Conservation (phyloP, 2,329 filamentous ascomycete genomes). For the Chaetomium sp. region DNA sequence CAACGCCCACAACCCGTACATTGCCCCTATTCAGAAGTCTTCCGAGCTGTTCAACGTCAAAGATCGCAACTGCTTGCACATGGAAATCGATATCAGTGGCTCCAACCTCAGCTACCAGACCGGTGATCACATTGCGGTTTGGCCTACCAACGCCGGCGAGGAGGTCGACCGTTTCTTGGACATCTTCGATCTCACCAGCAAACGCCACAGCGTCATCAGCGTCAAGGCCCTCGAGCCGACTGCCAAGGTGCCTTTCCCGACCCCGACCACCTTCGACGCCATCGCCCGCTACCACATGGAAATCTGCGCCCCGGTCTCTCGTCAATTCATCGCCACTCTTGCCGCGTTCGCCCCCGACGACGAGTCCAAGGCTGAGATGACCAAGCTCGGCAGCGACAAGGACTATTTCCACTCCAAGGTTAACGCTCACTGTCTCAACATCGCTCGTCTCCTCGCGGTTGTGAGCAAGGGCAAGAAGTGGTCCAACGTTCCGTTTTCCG, state of each 20-base stretch:
- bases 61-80: constrained; percentile 91
- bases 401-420: constrained; percentile 93
- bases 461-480: constrained; percentile 76
- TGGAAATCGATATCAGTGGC: constrained; percentile 88
- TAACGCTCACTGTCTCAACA: constrained; percentile 79
- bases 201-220: constrained; percentile 79
- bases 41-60: constrained; percentile 85
- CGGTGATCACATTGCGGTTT: constrained; percentile 94
- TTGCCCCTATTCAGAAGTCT: constrained; percentile 91
- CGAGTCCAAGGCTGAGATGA: constrained; percentile 81
- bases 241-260: constrained; percentile 96
- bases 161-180: constrained; percentile 90
- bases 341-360: constrained; percentile 89
- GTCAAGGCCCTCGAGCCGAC: constrained; percentile 93
- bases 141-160: constrained; percentile 91
- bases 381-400: constrained; percentile 86
- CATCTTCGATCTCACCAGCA: constrained; percentile 72
- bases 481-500: constrained; percentile 86
- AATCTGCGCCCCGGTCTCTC: constrained; percentile 91
- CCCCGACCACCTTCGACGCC: constrained; percentile 93
- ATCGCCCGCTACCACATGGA: constrained; percentile 95
- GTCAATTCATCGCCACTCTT: constrained; percentile 87
- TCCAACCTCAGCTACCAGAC: constrained; percentile 94
- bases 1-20: constrained; percentile 96
- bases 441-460: constrained; percentile 77